Evolutionary conservation across 768 basidiomycete genomes (phyloP), one percentile per base, ranked within the genome.

Genomic region (Polyporus arcularius): DNA sequence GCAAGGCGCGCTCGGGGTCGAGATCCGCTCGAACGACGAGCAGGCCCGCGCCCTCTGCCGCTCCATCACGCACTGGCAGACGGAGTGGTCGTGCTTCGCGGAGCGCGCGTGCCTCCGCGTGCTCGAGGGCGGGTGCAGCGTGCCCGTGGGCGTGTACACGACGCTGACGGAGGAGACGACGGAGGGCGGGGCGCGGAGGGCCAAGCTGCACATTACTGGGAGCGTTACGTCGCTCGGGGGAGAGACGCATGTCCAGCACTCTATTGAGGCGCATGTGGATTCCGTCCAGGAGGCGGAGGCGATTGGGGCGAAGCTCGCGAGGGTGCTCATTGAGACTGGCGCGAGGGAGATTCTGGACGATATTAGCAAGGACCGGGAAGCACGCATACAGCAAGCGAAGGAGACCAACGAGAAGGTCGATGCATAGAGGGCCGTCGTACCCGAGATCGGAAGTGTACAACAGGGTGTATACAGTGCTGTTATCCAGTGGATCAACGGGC

Each of bases 121-220:
- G 26, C 79, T 98, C 54, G 97, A 98, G 74, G 97, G 97, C 31
- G 97, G 97, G 28, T 99, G 97, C 76, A 95, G 92, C 62, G 96
- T 99, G 0, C 96, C 96, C 3, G 95, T 99, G 15, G 96, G 96
- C 4, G 88, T 93, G 31, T 77, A 80, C 53, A 87, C 85, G 31
- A 75, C 71, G 48, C 72, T 89, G 4, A 72, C 75, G 11, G 70
- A 70, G 43, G 61, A 10, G n/a, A 2, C 4, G 53, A 61, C 59
- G 49, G 76, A 70, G 28, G 78, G 73, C 0, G 76, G 70, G 16
- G 60, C 39, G 58, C 53, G 58, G 39, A 52, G 45, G 31, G 68
- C 57, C 5, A 50, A 67, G 42, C 75, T 99, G 60, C 82, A 78
- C 54, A 73, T 98, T 51, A 86, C 86, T 4, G 92, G 90, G 0